Base-by-base conservation (phyloP, 2,329 filamentous ascomycete species). In the Trichoderma brevicompactum region DNA sequence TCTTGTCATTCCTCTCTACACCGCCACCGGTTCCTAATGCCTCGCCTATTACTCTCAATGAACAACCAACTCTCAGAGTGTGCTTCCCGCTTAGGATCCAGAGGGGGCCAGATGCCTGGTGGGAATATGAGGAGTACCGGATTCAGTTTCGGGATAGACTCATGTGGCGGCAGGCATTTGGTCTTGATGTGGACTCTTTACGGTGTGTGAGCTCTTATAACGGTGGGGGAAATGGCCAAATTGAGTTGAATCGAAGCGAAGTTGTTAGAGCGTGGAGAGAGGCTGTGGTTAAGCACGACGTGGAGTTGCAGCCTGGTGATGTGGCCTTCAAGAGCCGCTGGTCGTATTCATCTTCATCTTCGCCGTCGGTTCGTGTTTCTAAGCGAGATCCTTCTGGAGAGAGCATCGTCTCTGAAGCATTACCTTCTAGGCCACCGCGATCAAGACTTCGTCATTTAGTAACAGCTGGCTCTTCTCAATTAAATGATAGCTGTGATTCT, bases 91-190 rank as follows among this genome's bases (percentile, higher is more conserved):
- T 52, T 3, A 59, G 6, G 23, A 17, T 40, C 7, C 41, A 38
- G 2, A n/a, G 23, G 5, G 52, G 32, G 2, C 13, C 5, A 3
- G 34, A 28, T n/a, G 13, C 9, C 1, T 44, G 52, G 28, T 55
- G 50, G 50, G 52, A 64, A 13, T 64, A 59, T 3, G 52, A 64
- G 34, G 66, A 68, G 59, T 65, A 56, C n/a, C 52, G 38, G 32
- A 54, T 68, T 32, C 15, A 52, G 34, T 68, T 68, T 38, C 58
- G 34, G 5, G 55, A 65, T 64, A 34, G 23, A 19, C 15, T 48
- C 28, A 67, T 64, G 63, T 66, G 62, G 56, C 49, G 55, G 5
- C 59, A 59, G 15, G 59, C 63, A 7, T 53, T 67, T n/a, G 23
- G 44, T 5, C 58, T 66, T 19, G 19, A 58, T n/a, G 7, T 0